These are phyloP conservation scores for Orbilia ellipsospora DNA, from an alignment of 2,329 filamentous ascomycete species.

Conservation along the genomic window DNA sequence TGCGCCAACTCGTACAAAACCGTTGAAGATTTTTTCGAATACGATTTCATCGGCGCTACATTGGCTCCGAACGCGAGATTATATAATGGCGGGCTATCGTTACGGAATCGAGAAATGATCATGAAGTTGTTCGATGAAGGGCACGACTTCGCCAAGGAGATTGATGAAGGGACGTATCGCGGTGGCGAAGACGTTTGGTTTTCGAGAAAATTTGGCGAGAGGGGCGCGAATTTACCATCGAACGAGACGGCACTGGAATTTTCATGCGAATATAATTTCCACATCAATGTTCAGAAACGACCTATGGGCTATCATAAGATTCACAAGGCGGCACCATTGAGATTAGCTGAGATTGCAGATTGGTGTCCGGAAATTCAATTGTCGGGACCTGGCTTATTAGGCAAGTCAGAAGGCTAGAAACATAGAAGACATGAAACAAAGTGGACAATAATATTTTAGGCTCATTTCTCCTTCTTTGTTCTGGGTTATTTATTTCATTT, in stretches of 20 bases:
- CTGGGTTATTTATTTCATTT: no score
- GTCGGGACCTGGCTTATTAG: conserved; percentile 18
- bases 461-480: no score
- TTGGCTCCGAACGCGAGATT: conserved; percentile 56
- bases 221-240: conserved; percentile 58
- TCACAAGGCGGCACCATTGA: conserved; percentile 57
- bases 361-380: conserved; percentile 60
- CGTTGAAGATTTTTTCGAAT: conserved; percentile 62
- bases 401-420: no score
- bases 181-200: conserved; percentile 62
- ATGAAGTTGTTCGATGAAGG: conserved; percentile 56
- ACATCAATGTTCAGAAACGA: conserved; percentile 55
- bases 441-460: no score
- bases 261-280: conserved; percentile 60
- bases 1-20: conserved; percentile 60
- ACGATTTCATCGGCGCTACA: conserved; percentile 62
- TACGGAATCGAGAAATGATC: conserved; percentile 61
- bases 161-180: conserved; percentile 51
- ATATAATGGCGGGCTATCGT: conserved; percentile 63
- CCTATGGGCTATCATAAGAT: conserved; percentile 60
- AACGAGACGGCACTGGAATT: conserved; percentile 59
- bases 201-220: conserved; percentile 59
- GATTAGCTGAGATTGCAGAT: conserved; percentile 58
- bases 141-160: conserved; percentile 52
- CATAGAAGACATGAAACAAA: no score